Evolutionary conservation across 2,329 filamentous ascomycete genomes (phyloP).

Genomic region (Emergomyces africanus): DNA sequence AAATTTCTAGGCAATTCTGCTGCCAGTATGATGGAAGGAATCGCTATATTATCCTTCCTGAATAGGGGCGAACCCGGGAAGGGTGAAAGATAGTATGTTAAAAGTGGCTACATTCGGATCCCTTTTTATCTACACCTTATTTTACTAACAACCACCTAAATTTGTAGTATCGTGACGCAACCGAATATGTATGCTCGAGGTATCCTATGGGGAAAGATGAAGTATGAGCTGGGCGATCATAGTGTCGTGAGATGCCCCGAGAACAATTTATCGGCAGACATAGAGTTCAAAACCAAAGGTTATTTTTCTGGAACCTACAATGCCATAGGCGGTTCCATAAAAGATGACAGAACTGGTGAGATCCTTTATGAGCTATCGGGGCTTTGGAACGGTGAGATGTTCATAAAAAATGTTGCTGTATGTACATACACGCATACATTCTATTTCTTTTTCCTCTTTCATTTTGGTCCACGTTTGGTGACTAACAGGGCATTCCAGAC

Average conservation of each 20-base stretch:
- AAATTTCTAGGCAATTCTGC: conserved; percentile 95
- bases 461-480: background rate
- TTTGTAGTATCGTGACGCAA: conserved; percentile 69
- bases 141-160: background rate
- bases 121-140: conserved; percentile 2
- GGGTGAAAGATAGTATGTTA: conserved; percentile 78
- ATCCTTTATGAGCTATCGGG: conserved; percentile 83
- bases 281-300: conserved; percentile 98
- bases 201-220: conserved; percentile 98
- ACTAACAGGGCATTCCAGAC: conserved; percentile 44
- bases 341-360: conserved; percentile 75
- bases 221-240: conserved; percentile 95
- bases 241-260: conserved; percentile 88
- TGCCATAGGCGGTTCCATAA: conserved; percentile 83
- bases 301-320: conserved; percentile 97
- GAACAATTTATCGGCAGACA: conserved; percentile 70
- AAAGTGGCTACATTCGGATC: background rate
- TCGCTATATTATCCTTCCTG: conserved; percentile 69
- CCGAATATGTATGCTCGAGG: conserved; percentile 98
- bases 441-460: no score
- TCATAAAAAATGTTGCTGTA: conserved; percentile 69
- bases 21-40: conserved; percentile 95
- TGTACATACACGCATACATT: conserved; percentile 17
- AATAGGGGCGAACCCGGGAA: conserved; percentile 57
- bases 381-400: conserved; percentile 91